A percentile compares a stretch with the other conserved stretches of the same genome.
These are phyloP conservation scores for Laburnicola sp. DNA, from an alignment of 2,329 filamentous ascomycete species.

Conservation along the genomic window DNA sequence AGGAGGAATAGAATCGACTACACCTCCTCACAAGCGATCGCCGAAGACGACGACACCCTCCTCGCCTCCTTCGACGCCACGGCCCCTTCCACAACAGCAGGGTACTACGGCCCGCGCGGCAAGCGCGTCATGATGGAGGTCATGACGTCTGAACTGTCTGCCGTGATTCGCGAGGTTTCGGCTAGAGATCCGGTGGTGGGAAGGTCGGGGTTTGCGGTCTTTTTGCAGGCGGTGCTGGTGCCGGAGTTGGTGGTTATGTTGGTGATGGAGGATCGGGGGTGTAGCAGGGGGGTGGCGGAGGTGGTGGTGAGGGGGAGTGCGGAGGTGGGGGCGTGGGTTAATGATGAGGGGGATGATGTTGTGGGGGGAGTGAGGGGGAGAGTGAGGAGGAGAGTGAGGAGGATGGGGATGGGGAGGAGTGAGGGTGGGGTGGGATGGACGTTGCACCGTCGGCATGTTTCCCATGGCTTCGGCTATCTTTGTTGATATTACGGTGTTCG, in stretches of 20 bases:
- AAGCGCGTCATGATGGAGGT: slow-evolving; percentile 67
- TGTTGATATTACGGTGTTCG: no score
- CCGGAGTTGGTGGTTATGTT: slow-evolving; percentile 65
- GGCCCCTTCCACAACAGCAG: slow-evolving; percentile 41
- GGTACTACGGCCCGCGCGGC: slow-evolving; percentile 82
- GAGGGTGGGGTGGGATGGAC: no score
- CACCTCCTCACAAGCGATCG: neutral
- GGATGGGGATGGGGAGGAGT: neutral
- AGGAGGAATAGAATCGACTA: neutral
- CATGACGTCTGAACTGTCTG: slow-evolving; percentile 31
- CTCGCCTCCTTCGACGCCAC: slow-evolving; percentile 29
- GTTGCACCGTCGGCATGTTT: no score
- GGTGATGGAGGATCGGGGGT: slow-evolving; percentile 60
- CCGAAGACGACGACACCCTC: slow-evolving; percentile 1
- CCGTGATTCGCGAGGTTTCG: slow-evolving; percentile 29
- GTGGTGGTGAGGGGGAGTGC: slow-evolving; percentile 68
- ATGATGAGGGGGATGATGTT: slow-evolving; percentile 63
- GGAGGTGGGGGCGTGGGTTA: slow-evolving; percentile 66
- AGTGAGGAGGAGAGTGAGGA: slow-evolving; percentile 19
- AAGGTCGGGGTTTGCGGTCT: slow-evolving; percentile 35
- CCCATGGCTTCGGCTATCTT: no score
- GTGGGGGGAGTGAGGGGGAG: slow-evolving; percentile 28
- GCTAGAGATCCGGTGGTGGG: slow-evolving; percentile 36
- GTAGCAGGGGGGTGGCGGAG: slow-evolving; percentile 51
- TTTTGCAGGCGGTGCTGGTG: slow-evolving; percentile 61